These are phyloP conservation scores for Prunus mume DNA, from an alignment of 306 rosid species.

Conservation along the genomic window DNA sequence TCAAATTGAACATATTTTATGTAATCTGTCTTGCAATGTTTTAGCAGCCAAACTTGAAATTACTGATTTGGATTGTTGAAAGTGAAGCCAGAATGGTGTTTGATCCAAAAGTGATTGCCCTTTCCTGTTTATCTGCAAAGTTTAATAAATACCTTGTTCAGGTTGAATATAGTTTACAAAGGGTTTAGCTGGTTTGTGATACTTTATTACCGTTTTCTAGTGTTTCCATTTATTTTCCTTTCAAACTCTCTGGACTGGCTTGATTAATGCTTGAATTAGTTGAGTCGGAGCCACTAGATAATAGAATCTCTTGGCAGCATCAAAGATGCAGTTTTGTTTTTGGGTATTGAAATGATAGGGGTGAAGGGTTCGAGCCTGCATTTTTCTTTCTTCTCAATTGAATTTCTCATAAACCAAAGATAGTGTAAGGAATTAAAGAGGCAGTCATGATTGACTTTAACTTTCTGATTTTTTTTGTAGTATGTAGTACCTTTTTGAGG, in stretches of 20 bases:
- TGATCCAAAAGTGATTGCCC: slow-evolving; percentile 6
- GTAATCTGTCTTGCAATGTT: slow-evolving; percentile 7
- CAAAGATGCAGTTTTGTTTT: background rate
- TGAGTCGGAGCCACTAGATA: background rate
- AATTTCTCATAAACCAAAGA: background rate
- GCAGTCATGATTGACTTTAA: background rate
- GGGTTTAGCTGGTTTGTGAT: slow-evolving; percentile 10
- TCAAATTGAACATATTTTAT: background rate
- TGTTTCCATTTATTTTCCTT: background rate
- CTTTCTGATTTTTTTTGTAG: slow-evolving; percentile 1
- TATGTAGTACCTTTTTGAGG: background rate
- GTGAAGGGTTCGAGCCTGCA: background rate
- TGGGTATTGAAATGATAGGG: background rate
- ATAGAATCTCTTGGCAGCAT: background rate
- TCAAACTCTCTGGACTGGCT: slow-evolving; percentile 14
- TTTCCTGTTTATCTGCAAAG: slow-evolving; percentile 15
- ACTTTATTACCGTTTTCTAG: background rate
- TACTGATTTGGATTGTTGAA: slow-evolving; percentile 18
- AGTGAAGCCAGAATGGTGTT: slow-evolving; percentile 19
- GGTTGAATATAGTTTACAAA: slow-evolving; percentile 14
- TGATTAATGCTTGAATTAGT: slow-evolving; percentile 13
- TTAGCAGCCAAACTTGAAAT: slow-evolving; percentile 24
- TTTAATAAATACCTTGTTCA: background rate
- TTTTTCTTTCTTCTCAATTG: background rate
- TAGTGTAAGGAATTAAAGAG: background rate